These are phyloP conservation scores for Wickerhamomyces strasburgensis DNA, from an alignment of 805 yeast species.

Conservation along the genomic window DNA sequence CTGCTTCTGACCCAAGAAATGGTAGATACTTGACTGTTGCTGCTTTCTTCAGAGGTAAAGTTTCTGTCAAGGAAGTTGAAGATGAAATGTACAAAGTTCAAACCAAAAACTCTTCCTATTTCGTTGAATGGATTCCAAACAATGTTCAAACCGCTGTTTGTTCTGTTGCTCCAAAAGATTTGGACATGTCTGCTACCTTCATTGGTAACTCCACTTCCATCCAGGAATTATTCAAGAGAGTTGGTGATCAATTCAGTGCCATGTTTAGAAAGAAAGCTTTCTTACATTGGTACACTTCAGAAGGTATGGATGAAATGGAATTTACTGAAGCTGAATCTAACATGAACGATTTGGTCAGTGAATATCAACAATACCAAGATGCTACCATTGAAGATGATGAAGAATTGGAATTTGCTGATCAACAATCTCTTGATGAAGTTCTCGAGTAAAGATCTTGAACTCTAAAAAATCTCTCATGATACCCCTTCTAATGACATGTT, in stretches of 20 bases:
- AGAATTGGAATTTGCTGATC: slow-evolving; percentile 28
- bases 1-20: slow-evolving; percentile 93
- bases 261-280: slow-evolving; percentile 99
- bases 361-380: slow-evolving; percentile 92
- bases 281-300: slow-evolving; percentile 99
- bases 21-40: slow-evolving; percentile 99
- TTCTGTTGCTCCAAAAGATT: slow-evolving; percentile 84
- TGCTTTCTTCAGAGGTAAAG: slow-evolving; percentile 96
- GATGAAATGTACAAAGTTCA: slow-evolving; percentile 91
- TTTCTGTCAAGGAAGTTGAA: slow-evolving; percentile 95
- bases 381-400: slow-evolving; percentile 83
- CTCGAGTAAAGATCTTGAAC: slow-evolving; percentile 21
- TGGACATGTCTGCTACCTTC: slow-evolving; percentile 88
- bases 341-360: slow-evolving; percentile 94
- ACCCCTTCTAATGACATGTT: not conserved
- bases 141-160: slow-evolving; percentile 99
- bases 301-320: slow-evolving; percentile 99
- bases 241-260: slow-evolving; percentile 93
- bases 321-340: slow-evolving; percentile 98
- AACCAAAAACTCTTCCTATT: slow-evolving; percentile 90
- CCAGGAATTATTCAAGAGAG: slow-evolving; percentile 97
- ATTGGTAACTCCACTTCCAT: slow-evolving; percentile 98
- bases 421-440: slow-evolving; percentile 28
- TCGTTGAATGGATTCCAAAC: slow-evolving; percentile 99
- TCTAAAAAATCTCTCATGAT: not conserved